Base-by-base conservation (phyloP, 2,329 filamentous ascomycete genomes). In the Fusarium pseudocircinatum region DNA sequence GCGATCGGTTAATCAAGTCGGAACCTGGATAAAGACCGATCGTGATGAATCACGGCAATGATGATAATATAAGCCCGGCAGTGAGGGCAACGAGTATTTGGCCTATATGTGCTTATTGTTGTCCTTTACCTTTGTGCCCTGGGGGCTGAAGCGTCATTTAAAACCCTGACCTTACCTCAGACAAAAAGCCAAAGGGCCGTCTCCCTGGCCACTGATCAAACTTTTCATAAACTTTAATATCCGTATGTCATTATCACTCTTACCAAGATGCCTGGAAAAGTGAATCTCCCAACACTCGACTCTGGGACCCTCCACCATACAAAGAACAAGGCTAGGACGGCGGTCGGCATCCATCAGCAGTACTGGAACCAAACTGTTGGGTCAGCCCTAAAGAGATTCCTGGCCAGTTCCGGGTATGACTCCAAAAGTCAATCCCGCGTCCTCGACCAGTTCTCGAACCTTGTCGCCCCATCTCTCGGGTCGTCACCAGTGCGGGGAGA, bases 311-410 rank as follows among this genome's bases (percentile, higher is more conserved):
- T 44, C 18, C 34, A 43, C 14, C n/a, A 49, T 11, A 42, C 20
- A 22, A 63, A 43, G 14, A 16, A 37, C 13, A 69, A 43, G 16
- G 18, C 18, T 30, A 22, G 20, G 6, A 4, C 44, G 4, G 12
- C n/a, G 7, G n/a, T 40, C 26, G 20, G 40, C 32, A 15, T 36
- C 26, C 53, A 69, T 24, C 44, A 44, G 7, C 47, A 39, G 12
- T 56, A 69, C 22, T 70, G 59, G 67, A 32, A 60, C 24, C 43
- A 47, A 7, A 64, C 53, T 36, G 32, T 60, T 12, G 59, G 59
- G 13, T 39, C 42, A 4, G 28, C 32, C 3, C 32, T 69, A 10
- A 34, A 8, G 8, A 37, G 4, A 1, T 36, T 70, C 7, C 50
- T 70, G 2, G 9, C n/a, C 18, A 40, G 26, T 12, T 46, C 64